A percentile compares a stretch with the other conserved stretches of the same genome.
These are phyloP conservation scores for Fusarium coffeatum DNA, from an alignment of 2,329 filamentous ascomycete species.

Conservation along the genomic window DNA sequence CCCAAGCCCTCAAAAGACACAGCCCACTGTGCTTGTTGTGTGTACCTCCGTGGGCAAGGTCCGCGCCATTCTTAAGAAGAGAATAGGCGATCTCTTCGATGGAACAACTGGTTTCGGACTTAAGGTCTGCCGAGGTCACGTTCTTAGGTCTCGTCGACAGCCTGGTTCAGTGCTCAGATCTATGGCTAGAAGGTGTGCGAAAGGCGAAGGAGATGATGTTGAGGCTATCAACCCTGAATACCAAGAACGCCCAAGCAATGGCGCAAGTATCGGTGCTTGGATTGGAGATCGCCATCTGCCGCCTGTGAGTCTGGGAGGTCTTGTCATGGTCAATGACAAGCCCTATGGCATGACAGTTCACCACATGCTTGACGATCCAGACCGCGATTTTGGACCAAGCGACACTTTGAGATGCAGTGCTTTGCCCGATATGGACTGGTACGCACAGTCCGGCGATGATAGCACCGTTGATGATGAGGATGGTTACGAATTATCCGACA, in stretches of 20 bases:
- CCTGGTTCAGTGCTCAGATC: slow-evolving; percentile 48
- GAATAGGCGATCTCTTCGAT: slow-evolving; percentile 74
- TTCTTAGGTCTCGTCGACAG: slow-evolving; percentile 69
- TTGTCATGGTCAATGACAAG: slow-evolving; percentile 85
- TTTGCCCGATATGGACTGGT: slow-evolving; percentile 56
- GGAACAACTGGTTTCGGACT: slow-evolving; percentile 70
- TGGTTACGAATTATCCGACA: slow-evolving; percentile 71
- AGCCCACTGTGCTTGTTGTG: slow-evolving; percentile 80
- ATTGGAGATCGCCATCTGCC: slow-evolving; percentile 86
- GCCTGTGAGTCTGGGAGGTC: slow-evolving; percentile 89
- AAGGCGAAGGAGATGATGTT: slow-evolving; percentile 54
- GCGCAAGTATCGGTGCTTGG: slow-evolving; percentile 93
- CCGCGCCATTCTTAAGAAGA: slow-evolving; percentile 75
- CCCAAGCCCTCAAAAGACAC: slow-evolving; percentile 71
- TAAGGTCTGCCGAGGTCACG: slow-evolving; percentile 77
- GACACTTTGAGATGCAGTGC: slow-evolving; percentile 55
- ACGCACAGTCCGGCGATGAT: slow-evolving; percentile 56
- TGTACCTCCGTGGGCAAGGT: slow-evolving; percentile 81
- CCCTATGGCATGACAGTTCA: slow-evolving; percentile 96
- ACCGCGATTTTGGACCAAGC: slow-evolving; percentile 54
- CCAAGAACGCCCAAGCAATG: slow-evolving; percentile 82
- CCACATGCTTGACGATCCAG: slow-evolving; percentile 87
- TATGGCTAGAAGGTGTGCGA: slow-evolving; percentile 48
- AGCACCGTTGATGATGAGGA: slow-evolving; percentile 64
- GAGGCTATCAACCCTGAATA: slow-evolving; percentile 76